Conservation (phyloP, 1,139 yeast genomes). For the Kodamaea plutei region DNA sequence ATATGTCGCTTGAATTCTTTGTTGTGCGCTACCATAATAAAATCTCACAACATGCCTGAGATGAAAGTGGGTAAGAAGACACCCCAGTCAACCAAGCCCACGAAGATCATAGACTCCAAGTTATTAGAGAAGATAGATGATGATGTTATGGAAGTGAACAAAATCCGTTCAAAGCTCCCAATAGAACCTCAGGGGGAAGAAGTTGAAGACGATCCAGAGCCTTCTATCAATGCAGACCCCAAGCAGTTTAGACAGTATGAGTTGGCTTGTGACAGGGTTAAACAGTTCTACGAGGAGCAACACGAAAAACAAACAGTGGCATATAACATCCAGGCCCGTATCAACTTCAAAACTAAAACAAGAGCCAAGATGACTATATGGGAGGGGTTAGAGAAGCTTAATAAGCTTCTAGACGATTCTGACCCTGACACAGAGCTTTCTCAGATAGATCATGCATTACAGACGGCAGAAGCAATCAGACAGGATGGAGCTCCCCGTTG, state of each 20-base stretch:
- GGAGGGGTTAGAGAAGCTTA: slow-evolving; percentile 65
- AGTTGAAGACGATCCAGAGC: slow-evolving; percentile 14
- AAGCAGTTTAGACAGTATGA: slow-evolving; percentile 62
- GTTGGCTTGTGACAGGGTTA: slow-evolving; percentile 65
- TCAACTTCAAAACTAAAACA: slow-evolving; percentile 62
- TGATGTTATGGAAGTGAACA: slow-evolving; percentile 31
- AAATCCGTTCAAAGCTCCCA: slow-evolving; percentile 22
- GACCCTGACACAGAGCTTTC: slow-evolving; percentile 75
- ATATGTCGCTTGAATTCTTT: too few relatives aligned
- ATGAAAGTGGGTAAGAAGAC: slow-evolving; percentile 4
- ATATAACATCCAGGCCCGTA: slow-evolving; percentile 65
- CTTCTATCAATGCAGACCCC: too few relatives aligned
- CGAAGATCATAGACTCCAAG: slow-evolving; percentile 10
- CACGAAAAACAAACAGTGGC: slow-evolving; percentile 72
- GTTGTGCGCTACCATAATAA: slow-evolving; percentile 1
- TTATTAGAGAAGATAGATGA: slow-evolving; percentile 37
- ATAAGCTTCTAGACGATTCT: slow-evolving; percentile 62
- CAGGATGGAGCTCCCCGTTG: slow-evolving; percentile 66
- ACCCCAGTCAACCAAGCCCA: slow-evolving; percentile 1
- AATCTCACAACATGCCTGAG: slow-evolving; percentile 1
- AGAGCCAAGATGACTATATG: slow-evolving; percentile 67
- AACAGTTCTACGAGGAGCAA: slow-evolving; percentile 63
- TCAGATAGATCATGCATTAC: slow-evolving; percentile 72
- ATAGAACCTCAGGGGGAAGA: neutral
- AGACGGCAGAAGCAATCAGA: slow-evolving; percentile 73